Percentiles rank a stretch among this genome's conserved stretches.
Conservation (phyloP, 1,139 yeast species). For the Geotrichum klebahnii region DNA sequence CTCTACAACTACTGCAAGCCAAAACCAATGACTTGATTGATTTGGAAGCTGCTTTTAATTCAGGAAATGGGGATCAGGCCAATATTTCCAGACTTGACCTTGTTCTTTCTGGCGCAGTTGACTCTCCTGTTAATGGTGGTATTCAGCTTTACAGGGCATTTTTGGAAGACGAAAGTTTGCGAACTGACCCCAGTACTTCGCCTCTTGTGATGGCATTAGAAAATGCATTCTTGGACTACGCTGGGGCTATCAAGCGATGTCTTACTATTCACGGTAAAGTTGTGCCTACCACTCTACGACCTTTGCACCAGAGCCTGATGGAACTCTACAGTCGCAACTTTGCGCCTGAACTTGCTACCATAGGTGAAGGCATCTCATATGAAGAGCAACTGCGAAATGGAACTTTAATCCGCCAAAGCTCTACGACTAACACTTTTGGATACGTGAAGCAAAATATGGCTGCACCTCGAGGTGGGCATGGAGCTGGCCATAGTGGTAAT, state of each 20-base stretch:
- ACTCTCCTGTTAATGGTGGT: conserved; percentile 91
- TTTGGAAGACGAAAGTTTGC: conserved; percentile 45
- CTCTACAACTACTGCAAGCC: conserved; percentile 59
- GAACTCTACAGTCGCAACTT: conserved; percentile 66
- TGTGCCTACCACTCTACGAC: conserved; percentile 54
- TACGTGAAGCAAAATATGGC: conserved; percentile 8
- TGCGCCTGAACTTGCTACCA: conserved; percentile 53
- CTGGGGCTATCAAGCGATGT: conserved; percentile 62
- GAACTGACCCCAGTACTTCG: conserved; percentile 38
- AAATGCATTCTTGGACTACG: conserved; percentile 66
- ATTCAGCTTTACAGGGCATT: conserved; percentile 78
- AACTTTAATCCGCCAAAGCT: conserved; percentile 16
- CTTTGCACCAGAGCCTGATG: conserved; percentile 63
- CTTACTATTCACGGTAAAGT: conserved; percentile 64
- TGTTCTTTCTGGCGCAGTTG: conserved; percentile 81
- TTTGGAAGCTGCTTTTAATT: conserved; percentile 59
- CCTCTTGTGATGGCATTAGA: conserved; percentile 51
- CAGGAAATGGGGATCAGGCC: conserved; percentile 51
- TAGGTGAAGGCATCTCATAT: conserved; percentile 34
- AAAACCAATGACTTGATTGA: conserved; percentile 72
- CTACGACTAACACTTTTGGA: conserved; percentile 15
- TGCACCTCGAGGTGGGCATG: conserved; percentile 3
- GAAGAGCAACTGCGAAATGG: conserved; percentile 22
- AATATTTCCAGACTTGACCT: conserved; percentile 57
- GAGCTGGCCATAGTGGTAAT: too few species aligned